These are phyloP conservation scores for Hordeum marinum DNA, from an alignment of 176 grass and related monocot species.

Conservation along the genomic window DNA sequence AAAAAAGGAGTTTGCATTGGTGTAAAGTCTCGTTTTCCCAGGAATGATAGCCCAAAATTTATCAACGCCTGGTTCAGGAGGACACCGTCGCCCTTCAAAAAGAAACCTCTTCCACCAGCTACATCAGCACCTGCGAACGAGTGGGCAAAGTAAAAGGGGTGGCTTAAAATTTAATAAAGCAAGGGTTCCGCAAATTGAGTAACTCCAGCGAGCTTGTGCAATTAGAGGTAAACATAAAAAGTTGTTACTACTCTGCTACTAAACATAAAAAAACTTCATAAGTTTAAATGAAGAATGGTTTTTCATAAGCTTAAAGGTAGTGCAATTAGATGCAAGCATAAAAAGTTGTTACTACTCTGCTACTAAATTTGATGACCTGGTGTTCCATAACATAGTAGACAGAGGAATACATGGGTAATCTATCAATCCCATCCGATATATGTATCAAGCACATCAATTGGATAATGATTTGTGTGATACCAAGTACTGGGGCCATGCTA, in stretches of 20 bases:
- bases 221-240: too few relatives aligned
- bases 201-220: background rate
- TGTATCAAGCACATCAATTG: background rate
- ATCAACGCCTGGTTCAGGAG: slow-evolving; percentile 79
- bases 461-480: background rate
- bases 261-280: background rate
- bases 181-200: background rate
- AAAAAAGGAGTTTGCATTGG: slow-evolving; percentile 95
- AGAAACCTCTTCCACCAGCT: slow-evolving; percentile 80
- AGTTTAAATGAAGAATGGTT: background rate
- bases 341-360: background rate
- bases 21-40: slow-evolving; percentile 42
- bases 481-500: background rate
- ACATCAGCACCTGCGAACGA: slow-evolving; percentile 62
- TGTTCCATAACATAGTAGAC: background rate
- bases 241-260: too few relatives aligned
- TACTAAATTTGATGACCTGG: background rate
- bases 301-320: background rate
- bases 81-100: slow-evolving; percentile 81
- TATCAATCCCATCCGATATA: background rate
- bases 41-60: slow-evolving; percentile 84
- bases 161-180: background rate
- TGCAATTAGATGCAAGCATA: background rate
- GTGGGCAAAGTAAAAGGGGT: background rate
- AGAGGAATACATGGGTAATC: background rate